Percentiles rank a stretch among this genome's conserved stretches.
phyloP scores from a whole-genome alignment of 352 stramenopile genomes.

The Nothophytophthora sp. region DNA sequence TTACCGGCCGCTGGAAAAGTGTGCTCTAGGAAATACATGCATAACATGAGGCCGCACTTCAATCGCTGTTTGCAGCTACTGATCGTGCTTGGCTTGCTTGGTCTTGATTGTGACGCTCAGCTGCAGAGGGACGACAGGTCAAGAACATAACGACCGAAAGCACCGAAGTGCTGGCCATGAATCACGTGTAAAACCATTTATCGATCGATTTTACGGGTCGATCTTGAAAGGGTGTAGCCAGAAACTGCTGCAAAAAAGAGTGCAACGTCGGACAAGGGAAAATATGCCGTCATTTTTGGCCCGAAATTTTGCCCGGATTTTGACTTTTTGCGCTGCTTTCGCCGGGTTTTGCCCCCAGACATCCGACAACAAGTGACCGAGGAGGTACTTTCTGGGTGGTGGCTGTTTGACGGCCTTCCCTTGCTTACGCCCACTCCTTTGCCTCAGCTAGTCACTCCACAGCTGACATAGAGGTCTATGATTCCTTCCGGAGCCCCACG shows the following conservation, averaged over 20 bases:
- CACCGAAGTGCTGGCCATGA: too few relatives aligned
- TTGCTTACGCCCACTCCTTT: conserved; percentile 3
- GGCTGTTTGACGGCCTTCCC: conserved; percentile 3
- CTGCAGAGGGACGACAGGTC: too few relatives aligned
- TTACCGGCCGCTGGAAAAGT: too few relatives aligned
- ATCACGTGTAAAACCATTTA: too few relatives aligned
- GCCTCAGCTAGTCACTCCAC: conserved; percentile 5
- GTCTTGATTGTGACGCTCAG: too few relatives aligned
- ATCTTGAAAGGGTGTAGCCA: conserved; percentile 14
- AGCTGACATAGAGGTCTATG: conserved; percentile 9
- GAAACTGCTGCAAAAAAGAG: neutral
- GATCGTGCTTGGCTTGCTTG: too few relatives aligned
- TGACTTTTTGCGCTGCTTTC: neutral
- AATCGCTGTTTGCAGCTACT: too few relatives aligned
- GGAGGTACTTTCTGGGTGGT: neutral
- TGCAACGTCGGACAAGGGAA: conserved; percentile 5
- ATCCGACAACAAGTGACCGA: conserved; percentile 3
- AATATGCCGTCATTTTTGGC: too few relatives aligned
- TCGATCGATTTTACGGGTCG: conserved; percentile 20
- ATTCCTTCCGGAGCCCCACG: conserved; percentile 9
- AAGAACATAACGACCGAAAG: too few relatives aligned
- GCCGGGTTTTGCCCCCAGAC: neutral
- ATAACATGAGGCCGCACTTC: too few relatives aligned
- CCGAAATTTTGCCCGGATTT: too few relatives aligned
- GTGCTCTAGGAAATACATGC: too few relatives aligned